Evolutionary conservation across 106 monocot genomes (phyloP).

Genomic region (Cymbidium sinense): DNA sequence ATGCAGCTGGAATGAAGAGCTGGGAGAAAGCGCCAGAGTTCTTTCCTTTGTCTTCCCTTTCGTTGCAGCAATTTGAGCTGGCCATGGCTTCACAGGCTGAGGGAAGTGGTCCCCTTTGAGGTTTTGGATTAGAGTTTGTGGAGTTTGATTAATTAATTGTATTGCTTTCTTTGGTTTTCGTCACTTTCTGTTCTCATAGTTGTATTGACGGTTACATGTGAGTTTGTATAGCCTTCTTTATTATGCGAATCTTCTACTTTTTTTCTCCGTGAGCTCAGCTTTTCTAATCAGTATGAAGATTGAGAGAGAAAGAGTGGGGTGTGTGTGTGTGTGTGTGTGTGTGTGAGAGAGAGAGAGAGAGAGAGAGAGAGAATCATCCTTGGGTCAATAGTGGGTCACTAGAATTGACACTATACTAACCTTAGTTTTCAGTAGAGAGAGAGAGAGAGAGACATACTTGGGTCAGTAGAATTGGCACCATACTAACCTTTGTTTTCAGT

Average conservation of each 20-base stretch:
- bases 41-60: slow-evolving; percentile 35
- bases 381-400: background rate
- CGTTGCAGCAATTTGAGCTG: slow-evolving; percentile 51
- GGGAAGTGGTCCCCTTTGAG: background rate
- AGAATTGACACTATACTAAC: no score
- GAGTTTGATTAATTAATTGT: background rate
- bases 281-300: background rate
- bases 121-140: background rate
- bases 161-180: background rate
- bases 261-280: background rate
- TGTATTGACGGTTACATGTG: slow-evolving; percentile 19
- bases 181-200: background rate
- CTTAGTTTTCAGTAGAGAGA: no score
- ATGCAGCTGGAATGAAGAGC: slow-evolving; percentile 21
- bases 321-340: background rate
- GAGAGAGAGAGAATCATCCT: background rate
- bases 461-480: no score
- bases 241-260: background rate
- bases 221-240: slow-evolving; percentile 22
- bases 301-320: background rate
- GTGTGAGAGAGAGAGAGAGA: slow-evolving; percentile 4
- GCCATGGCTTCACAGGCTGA: slow-evolving; percentile 54
- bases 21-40: slow-evolving; percentile 21
- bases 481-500: no score
- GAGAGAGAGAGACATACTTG: no score